Evolutionary conservation across 257 asterid species (phyloP), one percentile per base, ranked within the genome.

Genomic region (Solanum tarijense): DNA sequence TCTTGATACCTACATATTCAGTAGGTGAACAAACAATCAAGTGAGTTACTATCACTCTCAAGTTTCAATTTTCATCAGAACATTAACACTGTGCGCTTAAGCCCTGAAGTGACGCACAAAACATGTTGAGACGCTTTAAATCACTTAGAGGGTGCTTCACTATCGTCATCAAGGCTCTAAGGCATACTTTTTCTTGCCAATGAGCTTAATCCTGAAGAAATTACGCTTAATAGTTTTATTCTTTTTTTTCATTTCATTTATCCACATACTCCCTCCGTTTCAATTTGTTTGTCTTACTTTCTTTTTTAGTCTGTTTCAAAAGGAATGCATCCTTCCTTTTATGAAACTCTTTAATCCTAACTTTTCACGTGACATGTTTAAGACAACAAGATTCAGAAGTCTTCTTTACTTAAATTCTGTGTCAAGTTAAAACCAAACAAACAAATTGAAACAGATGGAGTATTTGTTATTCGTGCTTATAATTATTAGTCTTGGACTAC

Each of bases 1-100:
- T 96, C 88, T 91, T 96, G 72, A 95, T 96, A 85, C 98, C 96
- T 29, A 88, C 92, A 83, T 91, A 86, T 89, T 89, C 88, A 88
- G 88, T 89, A 35, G 91, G 87, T 43, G 95, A 96, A 85, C 94
- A 91, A 87, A 94, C 88, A 60, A 18, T 83, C 62, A 91, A 87
- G 98, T 96, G 92, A 94, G 96, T 92, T 86, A 34, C 86, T 79
- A 32, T 43, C 60, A 85, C 84, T 87, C 81, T 36, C 14, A 81
- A 58, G 34, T 12, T 46, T 87, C 86, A 87, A 65, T 48, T 84
- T 65, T 38, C 38, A 79, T 72, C 71, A 27, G 85, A 48, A 14
- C 38, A 73, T 20, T 0, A 34, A 20, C 3, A 71, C 13, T 32
- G 9, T 20, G 27, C 16, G 4, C 41, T 34, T 20, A 20, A 73